These are phyloP conservation scores for Cladophialophora psammophila DNA, from an alignment of 2,329 filamentous ascomycete genomes.

Conservation along the genomic window DNA sequence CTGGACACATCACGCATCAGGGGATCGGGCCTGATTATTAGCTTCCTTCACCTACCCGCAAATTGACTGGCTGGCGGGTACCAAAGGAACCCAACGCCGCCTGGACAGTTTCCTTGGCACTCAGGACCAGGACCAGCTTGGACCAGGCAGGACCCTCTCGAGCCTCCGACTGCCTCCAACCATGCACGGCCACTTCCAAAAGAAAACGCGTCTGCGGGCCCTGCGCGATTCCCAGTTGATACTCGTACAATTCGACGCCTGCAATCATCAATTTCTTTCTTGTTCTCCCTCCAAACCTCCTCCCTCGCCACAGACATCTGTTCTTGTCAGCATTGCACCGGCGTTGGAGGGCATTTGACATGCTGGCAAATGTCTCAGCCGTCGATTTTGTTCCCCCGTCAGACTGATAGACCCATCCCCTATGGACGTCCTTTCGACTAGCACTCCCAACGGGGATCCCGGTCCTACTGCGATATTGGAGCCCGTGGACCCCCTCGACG, in stretches of 20 bases:
- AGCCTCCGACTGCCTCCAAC: background rate
- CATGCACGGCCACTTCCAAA: slow-evolving; percentile 1
- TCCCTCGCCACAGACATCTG: slow-evolving; percentile 4
- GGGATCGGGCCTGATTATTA: background rate
- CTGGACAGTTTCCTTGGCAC: slow-evolving; percentile 1
- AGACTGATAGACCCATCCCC: slow-evolving; percentile 17
- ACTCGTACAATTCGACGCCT: slow-evolving; percentile 7
- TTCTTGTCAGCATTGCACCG: slow-evolving; percentile 38
- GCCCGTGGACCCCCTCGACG: slow-evolving; percentile 68
- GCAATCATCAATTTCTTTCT: slow-evolving; percentile 16
- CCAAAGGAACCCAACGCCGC: background rate
- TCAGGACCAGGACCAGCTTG: too few relatives aligned
- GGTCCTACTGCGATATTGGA: slow-evolving; percentile 27
- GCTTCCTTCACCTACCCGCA: background rate
- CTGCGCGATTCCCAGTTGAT: slow-evolving; percentile 17
- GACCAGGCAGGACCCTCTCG: background rate
- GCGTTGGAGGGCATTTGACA: slow-evolving; percentile 30
- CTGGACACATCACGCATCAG: background rate
- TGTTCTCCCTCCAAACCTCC: background rate
- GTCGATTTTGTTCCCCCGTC: slow-evolving; percentile 13
- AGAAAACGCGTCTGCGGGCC: slow-evolving; percentile 6
- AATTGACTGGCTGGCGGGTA: slow-evolving; percentile 2
- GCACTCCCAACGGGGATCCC: slow-evolving; percentile 36
- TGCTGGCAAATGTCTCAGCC: slow-evolving; percentile 30
- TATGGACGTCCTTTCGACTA: slow-evolving; percentile 40